Evolutionary conservation across 352 stramenopile genomes (phyloP), one percentile per base, ranked within the genome.

Genomic region (Phytophthora cactorum): DNA sequence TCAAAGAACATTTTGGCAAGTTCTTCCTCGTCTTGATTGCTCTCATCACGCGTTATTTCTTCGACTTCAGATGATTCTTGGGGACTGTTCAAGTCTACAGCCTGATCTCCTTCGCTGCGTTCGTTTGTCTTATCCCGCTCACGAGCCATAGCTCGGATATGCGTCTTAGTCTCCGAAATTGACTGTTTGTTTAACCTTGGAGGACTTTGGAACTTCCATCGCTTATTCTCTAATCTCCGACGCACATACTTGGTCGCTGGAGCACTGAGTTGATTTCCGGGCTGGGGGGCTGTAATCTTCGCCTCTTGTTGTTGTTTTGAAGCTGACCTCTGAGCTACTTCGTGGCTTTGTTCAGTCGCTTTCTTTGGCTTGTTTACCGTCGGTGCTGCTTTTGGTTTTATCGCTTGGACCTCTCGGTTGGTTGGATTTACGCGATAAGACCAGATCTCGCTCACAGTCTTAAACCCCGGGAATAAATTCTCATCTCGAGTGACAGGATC

Each of bases 1-100:
- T 91, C 75, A 36, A 89, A 91, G 52, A 91, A 90, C 4, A 92
- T 28, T 7, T 81, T 76, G 1, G 80, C 78, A n/a, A 91, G 72
- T 39, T 92, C 76, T 60, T 90, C 76, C 44, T 74, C 67, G 6
- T 66, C 68, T 69, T 70, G 83, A 46, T 57, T 82, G 52, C 52
- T 50, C 8, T 76, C 59, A 9, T 78, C 66, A 5, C 46, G 17
- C 9, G 39, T 38, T 4, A 65, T 60, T 15, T 70, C 29, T 62
- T 77, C 62, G 9, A 81, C 55, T 17, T 78, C 62, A 9, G 70
- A 78, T 2, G 39, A 52, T 34, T 76, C 66, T 14, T 69, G 71
- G 4, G 41, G 39, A 10, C 12, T 59, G 7, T 60, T 74, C 43
- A 63, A 59, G 15, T 60, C 36, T 27, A 15, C 39, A 36, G 7